Evolutionary conservation across 108 stramenopile species (phyloP).

Genomic region (Conticribra weissflogii): DNA sequence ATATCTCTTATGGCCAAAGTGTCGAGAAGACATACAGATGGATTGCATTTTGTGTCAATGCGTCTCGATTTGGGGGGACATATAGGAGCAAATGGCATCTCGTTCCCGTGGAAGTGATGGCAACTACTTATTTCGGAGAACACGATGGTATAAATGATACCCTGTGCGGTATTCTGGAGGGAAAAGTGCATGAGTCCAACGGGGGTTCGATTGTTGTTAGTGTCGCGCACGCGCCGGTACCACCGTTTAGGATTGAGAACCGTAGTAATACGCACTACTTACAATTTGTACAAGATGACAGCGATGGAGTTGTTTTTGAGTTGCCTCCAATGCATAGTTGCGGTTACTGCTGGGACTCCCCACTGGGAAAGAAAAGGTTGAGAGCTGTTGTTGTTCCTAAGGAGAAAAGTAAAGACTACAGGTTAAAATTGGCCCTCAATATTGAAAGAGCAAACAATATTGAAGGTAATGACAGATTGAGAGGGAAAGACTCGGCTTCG

Average conservation of each 20-base stretch:
- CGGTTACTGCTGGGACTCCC: slow-evolving; percentile 48
- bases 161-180: slow-evolving; percentile 41
- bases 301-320: slow-evolving; percentile 45
- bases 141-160: slow-evolving; percentile 33
- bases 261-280: slow-evolving; percentile 30
- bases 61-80: neutral
- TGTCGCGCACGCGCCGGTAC: slow-evolving; percentile 26
- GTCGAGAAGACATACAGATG: slow-evolving; percentile 12
- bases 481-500: too few relatives aligned
- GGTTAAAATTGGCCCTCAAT: neutral
- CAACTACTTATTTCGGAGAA: slow-evolving; percentile 33
- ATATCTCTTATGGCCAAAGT: slow-evolving; percentile 1
- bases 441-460: neutral
- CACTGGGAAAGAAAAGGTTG: slow-evolving; percentile 30
- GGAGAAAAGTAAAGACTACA: slow-evolving; percentile 1
- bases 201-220: slow-evolving; percentile 16
- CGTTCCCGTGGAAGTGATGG: slow-evolving; percentile 20
- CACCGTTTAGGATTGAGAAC: slow-evolving; percentile 48
- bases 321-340: slow-evolving; percentile 50
- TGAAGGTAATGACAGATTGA: neutral
- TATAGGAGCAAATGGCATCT: slow-evolving; percentile 32
- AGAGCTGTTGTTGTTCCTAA: slow-evolving; percentile 11
- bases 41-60: slow-evolving; percentile 36
- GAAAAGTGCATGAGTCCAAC: slow-evolving; percentile 25
- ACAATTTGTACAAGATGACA: slow-evolving; percentile 48